A percentile compares a stretch with the other conserved stretches of the same genome.
These are phyloP conservation scores for Pyrus pyrifolia DNA, from an alignment of 306 rosid genomes.

Conservation along the genomic window DNA sequence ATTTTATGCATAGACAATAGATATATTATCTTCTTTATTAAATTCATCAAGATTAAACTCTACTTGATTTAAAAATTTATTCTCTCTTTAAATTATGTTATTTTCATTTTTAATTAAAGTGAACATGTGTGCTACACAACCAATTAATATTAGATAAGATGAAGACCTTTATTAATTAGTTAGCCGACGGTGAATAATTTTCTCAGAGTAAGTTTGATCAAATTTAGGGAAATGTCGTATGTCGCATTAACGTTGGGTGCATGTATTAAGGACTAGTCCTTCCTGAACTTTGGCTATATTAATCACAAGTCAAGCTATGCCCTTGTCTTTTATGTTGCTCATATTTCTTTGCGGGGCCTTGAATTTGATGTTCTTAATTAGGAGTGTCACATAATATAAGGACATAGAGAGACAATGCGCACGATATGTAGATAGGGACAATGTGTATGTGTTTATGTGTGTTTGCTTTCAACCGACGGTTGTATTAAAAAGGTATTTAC, in stretches of 20 bases:
- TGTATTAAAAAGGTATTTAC: not conserved
- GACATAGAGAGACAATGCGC: not conserved
- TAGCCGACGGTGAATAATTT: not conserved
- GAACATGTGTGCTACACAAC: slow-evolving; percentile 19
- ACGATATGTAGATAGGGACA: not conserved
- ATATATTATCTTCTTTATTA: not conserved
- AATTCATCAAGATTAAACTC: not conserved
- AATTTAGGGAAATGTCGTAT: slow-evolving; percentile 16
- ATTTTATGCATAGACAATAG: not conserved
- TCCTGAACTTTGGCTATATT: not conserved
- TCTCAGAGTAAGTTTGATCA: slow-evolving; percentile 1
- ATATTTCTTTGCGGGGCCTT: not conserved
- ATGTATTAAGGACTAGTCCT: not conserved
- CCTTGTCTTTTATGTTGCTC: not conserved
- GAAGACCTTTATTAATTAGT: not conserved
- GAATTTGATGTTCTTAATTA: not conserved
- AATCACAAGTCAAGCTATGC: not conserved
- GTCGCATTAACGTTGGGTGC: not conserved
- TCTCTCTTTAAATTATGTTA: not conserved
- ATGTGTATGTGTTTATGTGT: not conserved
- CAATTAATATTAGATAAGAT: not conserved
- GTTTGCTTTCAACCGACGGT: not conserved
- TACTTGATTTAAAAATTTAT: not conserved
- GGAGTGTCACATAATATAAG: not conserved
- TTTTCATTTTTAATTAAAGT: not conserved